These are phyloP conservation scores for Aspergillus vadensis DNA, from an alignment of 2,329 filamentous ascomycete species.

Conservation along the genomic window DNA sequence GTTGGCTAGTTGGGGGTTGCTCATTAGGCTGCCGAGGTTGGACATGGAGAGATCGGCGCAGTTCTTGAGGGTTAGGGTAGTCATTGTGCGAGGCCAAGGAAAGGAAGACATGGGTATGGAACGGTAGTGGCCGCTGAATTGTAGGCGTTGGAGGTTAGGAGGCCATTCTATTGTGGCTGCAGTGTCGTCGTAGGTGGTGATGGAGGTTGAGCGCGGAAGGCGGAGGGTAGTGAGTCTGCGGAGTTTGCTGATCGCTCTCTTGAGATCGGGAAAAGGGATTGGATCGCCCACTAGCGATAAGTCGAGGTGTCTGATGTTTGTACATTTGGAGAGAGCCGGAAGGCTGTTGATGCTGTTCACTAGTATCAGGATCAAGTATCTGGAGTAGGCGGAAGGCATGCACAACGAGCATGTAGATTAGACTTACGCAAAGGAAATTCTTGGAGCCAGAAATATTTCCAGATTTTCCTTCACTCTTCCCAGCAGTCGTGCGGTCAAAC, in stretches of 20 bases:
- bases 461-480: conserved; percentile 56
- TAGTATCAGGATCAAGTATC: not conserved
- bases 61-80: conserved; percentile 28
- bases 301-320: conserved; percentile 52
- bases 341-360: conserved; percentile 54
- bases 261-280: conserved; percentile 52
- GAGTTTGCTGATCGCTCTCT: conserved; percentile 54
- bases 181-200: conserved; percentile 18
- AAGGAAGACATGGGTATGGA: conserved; percentile 23
- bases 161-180: conserved; percentile 28
- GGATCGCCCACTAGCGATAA: conserved; percentile 56
- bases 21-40: conserved; percentile 27
- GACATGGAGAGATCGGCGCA: conserved; percentile 28
- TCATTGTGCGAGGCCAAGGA: conserved; percentile 32
- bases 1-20: conserved; percentile 23
- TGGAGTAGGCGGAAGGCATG: not conserved
- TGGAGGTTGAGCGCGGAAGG: conserved; percentile 41
- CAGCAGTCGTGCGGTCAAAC: conserved; percentile 59
- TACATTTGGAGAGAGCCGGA: conserved; percentile 59
- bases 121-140: conserved; percentile 30
- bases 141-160: conserved; percentile 25
- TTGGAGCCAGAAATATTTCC: conserved; percentile 59
- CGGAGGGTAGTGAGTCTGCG: conserved; percentile 47
- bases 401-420: not conserved
- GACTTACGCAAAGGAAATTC: conserved; percentile 58